Conservation (phyloP, 2,329 filamentous ascomycete species). For the Colletotrichum sp. region DNA sequence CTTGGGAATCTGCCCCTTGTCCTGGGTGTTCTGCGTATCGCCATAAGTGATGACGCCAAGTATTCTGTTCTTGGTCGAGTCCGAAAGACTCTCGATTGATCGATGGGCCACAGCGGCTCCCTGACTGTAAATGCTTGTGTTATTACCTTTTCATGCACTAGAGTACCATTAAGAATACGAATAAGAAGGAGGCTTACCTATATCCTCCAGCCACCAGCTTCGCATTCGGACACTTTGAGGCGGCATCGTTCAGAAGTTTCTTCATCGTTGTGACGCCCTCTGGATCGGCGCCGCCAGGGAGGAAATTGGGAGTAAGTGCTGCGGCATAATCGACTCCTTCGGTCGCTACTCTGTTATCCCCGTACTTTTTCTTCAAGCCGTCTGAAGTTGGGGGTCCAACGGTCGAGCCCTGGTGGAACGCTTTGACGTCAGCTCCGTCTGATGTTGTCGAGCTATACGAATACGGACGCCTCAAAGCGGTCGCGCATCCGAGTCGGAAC, state of each 20-base stretch:
- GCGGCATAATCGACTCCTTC: slow-evolving; percentile 39
- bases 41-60: slow-evolving; percentile 27
- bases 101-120: slow-evolving; percentile 31
- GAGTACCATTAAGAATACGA: neutral
- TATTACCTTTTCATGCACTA: neutral
- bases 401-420: slow-evolving; percentile 2
- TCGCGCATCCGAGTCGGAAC: neutral
- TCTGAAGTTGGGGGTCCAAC: slow-evolving; percentile 23
- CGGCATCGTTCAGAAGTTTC: slow-evolving; percentile 36
- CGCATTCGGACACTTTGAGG: slow-evolving; percentile 37
- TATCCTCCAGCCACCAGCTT: slow-evolving; percentile 43
- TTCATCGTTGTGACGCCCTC: slow-evolving; percentile 34
- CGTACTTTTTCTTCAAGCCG: slow-evolving; percentile 20
- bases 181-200: slow-evolving; percentile 22
- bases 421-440: neutral
- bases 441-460: neutral
- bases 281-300: slow-evolving; percentile 32
- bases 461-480: slow-evolving; percentile 26
- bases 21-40: slow-evolving; percentile 31
- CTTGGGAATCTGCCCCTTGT: slow-evolving; percentile 37
- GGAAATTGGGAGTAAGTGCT: slow-evolving; percentile 33
- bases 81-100: slow-evolving; percentile 25
- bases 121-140: slow-evolving; percentile 29
- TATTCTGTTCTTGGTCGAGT: slow-evolving; percentile 21
- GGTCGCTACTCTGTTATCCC: slow-evolving; percentile 22